Evolutionary conservation across 139 green algal species (phyloP).

Genomic region (Micractinium conductrix): DNA sequence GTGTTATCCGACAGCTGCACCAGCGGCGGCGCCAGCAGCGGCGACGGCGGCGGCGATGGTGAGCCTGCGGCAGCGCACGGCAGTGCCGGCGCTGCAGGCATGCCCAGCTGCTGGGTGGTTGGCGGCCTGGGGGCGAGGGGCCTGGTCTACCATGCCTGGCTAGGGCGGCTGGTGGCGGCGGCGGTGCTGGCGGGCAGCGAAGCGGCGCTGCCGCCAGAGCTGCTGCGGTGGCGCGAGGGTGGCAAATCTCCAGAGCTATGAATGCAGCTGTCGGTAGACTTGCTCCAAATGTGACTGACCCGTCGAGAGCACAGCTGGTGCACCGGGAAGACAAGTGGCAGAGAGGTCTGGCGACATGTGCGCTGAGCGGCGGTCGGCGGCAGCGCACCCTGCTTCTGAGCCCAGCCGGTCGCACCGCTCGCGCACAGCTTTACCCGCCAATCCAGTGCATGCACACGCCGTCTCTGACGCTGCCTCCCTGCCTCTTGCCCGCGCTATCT

Average conservation of each 20-base stretch:
- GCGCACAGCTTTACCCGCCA: background rate
- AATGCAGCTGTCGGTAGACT: too few relatives aligned
- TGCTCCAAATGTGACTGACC: too few relatives aligned
- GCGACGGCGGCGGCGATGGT: background rate
- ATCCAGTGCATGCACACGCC: background rate
- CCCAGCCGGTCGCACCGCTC: too few relatives aligned
- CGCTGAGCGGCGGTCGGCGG: background rate
- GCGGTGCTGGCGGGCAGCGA: conserved; percentile 60
- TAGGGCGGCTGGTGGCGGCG: conserved; percentile 65
- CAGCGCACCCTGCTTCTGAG: too few relatives aligned
- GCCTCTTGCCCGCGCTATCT: background rate
- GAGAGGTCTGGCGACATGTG: too few relatives aligned
- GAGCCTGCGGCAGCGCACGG: background rate
- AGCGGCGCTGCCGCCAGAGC: conserved; percentile 46
- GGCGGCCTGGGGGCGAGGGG: conserved; percentile 80
- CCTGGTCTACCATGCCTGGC: conserved; percentile 87
- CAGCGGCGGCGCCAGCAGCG: background rate
- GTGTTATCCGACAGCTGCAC: background rate
- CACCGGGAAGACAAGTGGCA: too few relatives aligned
- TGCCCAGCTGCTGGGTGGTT: conserved; percentile 69
- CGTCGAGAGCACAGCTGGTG: too few relatives aligned
- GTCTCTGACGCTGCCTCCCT: background rate
- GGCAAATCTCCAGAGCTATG: too few relatives aligned
- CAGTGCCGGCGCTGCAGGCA: too few relatives aligned
- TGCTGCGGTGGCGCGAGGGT: conserved; percentile 57